A percentile compares a stretch with the other conserved stretches of the same genome.
Conservation (phyloP, 2,329 filamentous ascomycete species). For the Colletotrichum lini region DNA sequence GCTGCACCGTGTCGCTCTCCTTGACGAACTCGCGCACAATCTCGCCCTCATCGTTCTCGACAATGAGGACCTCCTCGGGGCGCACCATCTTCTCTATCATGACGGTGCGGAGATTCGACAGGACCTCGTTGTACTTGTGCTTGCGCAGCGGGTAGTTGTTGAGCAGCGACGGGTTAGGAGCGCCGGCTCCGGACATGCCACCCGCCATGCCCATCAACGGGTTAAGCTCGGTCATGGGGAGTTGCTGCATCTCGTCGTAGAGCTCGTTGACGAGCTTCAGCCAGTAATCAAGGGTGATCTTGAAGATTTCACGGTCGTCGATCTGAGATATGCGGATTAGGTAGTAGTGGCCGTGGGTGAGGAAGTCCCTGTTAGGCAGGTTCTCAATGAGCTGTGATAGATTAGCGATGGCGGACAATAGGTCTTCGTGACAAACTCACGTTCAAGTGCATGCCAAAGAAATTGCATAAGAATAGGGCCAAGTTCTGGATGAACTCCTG, state of each 20-base stretch:
- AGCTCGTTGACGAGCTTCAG: constrained; percentile 97
- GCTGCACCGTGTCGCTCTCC: constrained; percentile 97
- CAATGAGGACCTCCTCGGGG: constrained; percentile 96
- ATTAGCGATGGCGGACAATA: constrained; percentile 42
- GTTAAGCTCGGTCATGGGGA: constrained; percentile 94
- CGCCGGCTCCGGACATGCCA: constrained; percentile 82
- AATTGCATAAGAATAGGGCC: constrained; percentile 95
- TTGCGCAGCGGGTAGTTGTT: constrained; percentile 94
- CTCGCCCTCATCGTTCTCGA: constrained; percentile 99
- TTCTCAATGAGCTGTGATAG: constrained; percentile 85
- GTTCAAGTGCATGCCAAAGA: constrained; percentile 93
- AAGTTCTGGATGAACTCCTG: constrained; percentile 99
- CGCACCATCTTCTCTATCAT: constrained; percentile 99
- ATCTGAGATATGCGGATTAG: constrained; percentile 98
- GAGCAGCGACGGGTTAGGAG: constrained; percentile 86
- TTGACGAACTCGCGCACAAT: constrained; percentile 99
- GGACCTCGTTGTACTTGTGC: constrained; percentile 96
- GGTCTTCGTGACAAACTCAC: constrained; percentile 59
- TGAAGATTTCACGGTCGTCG: constrained; percentile 98
- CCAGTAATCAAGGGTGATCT: constrained; percentile 99
- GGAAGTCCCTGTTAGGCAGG: constrained; percentile 92
- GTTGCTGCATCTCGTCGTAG: constrained; percentile 98
- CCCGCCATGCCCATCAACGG: constrained; percentile 86
- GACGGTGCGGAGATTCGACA: constrained; percentile 93
- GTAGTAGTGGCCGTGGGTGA: constrained; percentile 97